These are phyloP conservation scores for Candida dendrica DNA, from an alignment of 805 yeast genomes.

Conservation along the genomic window DNA sequence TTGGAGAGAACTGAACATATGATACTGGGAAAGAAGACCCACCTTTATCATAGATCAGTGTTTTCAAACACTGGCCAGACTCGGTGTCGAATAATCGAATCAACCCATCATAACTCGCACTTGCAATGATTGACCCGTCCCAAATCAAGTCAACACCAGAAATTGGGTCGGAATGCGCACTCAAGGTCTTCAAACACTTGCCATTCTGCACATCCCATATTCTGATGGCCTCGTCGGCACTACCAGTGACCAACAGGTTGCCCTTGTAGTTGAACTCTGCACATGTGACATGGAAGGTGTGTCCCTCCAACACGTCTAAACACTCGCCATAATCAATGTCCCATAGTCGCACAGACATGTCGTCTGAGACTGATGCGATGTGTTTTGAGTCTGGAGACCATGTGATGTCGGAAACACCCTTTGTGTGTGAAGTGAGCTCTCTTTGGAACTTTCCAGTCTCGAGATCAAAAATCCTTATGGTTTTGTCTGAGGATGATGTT, in stretches of 20 bases:
- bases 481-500: constrained; percentile 47
- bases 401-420: constrained; percentile 66
- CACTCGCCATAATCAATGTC: constrained; percentile 44
- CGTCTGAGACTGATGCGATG: constrained; percentile 84
- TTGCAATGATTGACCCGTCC: constrained; percentile 75
- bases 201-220: constrained; percentile 83
- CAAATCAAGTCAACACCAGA: constrained; percentile 65
- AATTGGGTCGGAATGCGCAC: constrained; percentile 92
- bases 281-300: constrained; percentile 78
- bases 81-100: constrained; percentile 82
- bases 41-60: constrained; percentile 73
- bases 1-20: constrained; percentile 66
- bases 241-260: constrained; percentile 70
- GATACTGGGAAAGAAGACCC: constrained; percentile 75
- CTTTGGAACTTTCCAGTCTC: constrained; percentile 26
- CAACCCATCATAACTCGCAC: constrained; percentile 88
- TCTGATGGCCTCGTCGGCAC: constrained; percentile 85
- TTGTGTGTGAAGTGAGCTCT: constrained; percentile 48
- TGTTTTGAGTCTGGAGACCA: constrained; percentile 73
- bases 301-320: constrained; percentile 46
- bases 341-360: constrained; percentile 73
- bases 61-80: constrained; percentile 87
- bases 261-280: constrained; percentile 68
- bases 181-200: constrained; percentile 63
- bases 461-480: constrained; percentile 52